Evolutionary conservation across 371 early-diverging fungal species (phyloP).

Genomic region (Coemansia sp.): DNA sequence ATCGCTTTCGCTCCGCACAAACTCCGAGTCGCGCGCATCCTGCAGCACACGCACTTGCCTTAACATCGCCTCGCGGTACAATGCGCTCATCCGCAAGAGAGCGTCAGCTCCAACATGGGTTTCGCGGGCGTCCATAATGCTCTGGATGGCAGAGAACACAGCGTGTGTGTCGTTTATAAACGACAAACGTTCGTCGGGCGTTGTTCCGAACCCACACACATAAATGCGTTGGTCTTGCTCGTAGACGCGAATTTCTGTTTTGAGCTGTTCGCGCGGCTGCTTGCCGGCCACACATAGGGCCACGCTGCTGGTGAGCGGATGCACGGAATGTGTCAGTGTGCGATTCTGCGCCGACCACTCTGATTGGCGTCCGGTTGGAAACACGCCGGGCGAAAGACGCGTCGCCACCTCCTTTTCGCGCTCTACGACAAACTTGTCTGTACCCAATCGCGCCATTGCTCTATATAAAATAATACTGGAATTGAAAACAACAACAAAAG

Average conservation of each 20-base stretch:
- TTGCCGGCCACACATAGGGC: slow-evolving; percentile 35
- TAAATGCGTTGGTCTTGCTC: slow-evolving; percentile 32
- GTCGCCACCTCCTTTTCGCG: slow-evolving; percentile 21
- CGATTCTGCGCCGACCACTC: slow-evolving; percentile 39
- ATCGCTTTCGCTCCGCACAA: slow-evolving; percentile 13
- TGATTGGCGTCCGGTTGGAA: slow-evolving; percentile 21
- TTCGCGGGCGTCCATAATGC: slow-evolving; percentile 7
- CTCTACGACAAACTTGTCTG: slow-evolving; percentile 25
- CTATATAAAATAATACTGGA: background rate
- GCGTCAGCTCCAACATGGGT: slow-evolving; percentile 7
- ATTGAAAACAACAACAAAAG: slow-evolving; percentile 1
- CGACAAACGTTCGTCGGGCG: slow-evolving; percentile 23
- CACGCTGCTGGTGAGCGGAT: slow-evolving; percentile 20
- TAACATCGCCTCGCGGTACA: slow-evolving; percentile 44
- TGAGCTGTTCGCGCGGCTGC: slow-evolving; percentile 18
- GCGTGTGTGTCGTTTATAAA: slow-evolving; percentile 43
- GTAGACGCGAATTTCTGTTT: background rate
- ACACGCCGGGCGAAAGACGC: slow-evolving; percentile 23
- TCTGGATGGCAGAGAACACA: slow-evolving; percentile 30
- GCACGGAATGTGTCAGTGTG: slow-evolving; percentile 23
- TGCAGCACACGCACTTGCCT: slow-evolving; percentile 32
- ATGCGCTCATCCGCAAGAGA: slow-evolving; percentile 25
- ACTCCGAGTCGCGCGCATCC: slow-evolving; percentile 15
- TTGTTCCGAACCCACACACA: slow-evolving; percentile 13
- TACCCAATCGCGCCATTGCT: slow-evolving; percentile 13